Evolutionary conservation across 225 moss, liverwort and hornwort genomes (phyloP).

Genomic region (Takakia lepidozioides): DNA sequence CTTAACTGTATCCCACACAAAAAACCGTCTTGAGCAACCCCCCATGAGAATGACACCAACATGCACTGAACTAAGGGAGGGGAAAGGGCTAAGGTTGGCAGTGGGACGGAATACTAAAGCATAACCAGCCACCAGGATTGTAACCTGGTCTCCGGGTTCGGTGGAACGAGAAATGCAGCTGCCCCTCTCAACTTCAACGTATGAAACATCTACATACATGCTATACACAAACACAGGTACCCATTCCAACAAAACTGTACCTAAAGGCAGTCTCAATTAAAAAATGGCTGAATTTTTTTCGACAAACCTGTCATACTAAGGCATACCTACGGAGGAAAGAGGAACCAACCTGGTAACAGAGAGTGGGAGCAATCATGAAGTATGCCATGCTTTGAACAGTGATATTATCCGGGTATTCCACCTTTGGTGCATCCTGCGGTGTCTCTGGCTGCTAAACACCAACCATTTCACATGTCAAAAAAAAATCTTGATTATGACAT

Average conservation of each 20-base stretch:
- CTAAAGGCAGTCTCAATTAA: not conserved
- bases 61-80: no score
- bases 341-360: conserved; percentile 77
- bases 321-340: not conserved
- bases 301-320: no score
- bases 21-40: no score
- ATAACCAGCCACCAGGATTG: no score
- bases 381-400: conserved; percentile 58
- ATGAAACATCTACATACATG: not conserved
- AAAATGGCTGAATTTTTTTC: no score
- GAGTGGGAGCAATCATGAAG: conserved; percentile 88
- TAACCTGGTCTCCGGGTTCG: no score
- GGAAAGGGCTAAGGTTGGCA: no score
- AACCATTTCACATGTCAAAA: not conserved
- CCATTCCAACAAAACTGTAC: no score
- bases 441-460: conserved; percentile 39
- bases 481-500: not conserved
- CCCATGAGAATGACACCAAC: no score
- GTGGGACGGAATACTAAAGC: no score
- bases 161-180: no score
- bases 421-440: conserved; percentile 24
- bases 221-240: no score
- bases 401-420: conserved; percentile 77
- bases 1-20: conserved; percentile 44
- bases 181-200: not conserved